Base-by-base conservation (phyloP, 495 filamentous ascomycete genomes). In the Sphaerosporella brunnea region DNA sequence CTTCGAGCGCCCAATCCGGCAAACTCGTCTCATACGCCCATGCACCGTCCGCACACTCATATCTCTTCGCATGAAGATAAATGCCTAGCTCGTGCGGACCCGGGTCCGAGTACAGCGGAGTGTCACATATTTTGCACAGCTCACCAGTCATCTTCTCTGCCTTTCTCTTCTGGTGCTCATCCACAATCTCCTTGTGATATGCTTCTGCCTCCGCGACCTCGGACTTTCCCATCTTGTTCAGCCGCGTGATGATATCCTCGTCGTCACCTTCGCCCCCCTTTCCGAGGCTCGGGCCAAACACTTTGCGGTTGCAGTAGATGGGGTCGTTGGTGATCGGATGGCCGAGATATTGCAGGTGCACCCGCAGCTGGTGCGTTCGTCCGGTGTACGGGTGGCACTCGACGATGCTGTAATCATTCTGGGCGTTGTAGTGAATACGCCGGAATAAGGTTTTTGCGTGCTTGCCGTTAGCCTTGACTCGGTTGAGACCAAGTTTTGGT, bases 261-360 rank as follows among this genome's bases (percentile, higher is more conserved):
- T 97, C 90, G 2, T 68, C 63, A 25, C 76, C 72, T 24, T 71
- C 65, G 50, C 87, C 82, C 42, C 79, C 73, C 41, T 71, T 71
- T 4, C 80, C 90, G 0, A 97, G 72, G 1, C 74, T 70, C 0
- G 76, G 68, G 1, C 92, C 92, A 69, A 92, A 97, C 16, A 96
- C 90, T 39, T 74, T 74, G 48, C 82, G 79, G 57, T 96, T 96
- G 54, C 81, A 84, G 62, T 97, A 97, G 51, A 97, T 97, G 24
- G 90, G 90, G 60, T 97, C 90, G 61, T 96, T 96, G 41, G 80
- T 74, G 55, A 97, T 95, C 2, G 90, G 92, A 56, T 97, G 81
- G 7, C 90, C 90, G 9, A 97, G 66, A 59, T 81, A 93, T 58
- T 97, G 90, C 1, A 97, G 72, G 57, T 97, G 90, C 9, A 97